Base-by-base conservation (phyloP, 192 early-diverging fungal genomes). In the Neocallimastix lanati region DNA sequence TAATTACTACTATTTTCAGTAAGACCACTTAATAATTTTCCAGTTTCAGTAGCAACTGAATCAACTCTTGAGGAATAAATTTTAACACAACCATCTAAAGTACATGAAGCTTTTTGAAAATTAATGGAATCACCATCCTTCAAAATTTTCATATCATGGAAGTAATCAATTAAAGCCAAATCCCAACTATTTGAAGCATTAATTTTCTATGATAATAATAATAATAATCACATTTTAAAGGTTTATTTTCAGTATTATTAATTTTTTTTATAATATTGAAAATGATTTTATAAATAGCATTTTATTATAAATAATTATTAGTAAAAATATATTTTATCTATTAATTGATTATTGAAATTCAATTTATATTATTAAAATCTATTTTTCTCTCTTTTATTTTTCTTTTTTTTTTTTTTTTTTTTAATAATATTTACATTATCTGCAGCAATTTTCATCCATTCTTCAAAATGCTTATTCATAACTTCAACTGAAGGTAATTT, bases 381-480 rank as follows among this genome's bases (percentile, higher is more conserved):
- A n/a, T n/a, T n/a, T n/a, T n/a, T n/a, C n/a, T n/a, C n/a, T n/a
- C n/a, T n/a, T n/a, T n/a, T n/a, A n/a, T n/a, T n/a, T n/a, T n/a
- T n/a, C n/a, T n/a, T n/a, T n/a, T n/a, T n/a, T n/a, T n/a, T n/a
- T n/a, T n/a, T n/a, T n/a, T n/a, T n/a, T n/a, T n/a, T n/a, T n/a
- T n/a, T n/a, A n/a, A n/a, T n/a, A 28, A 29, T 7, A 16, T 77
- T 78, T 86, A 95, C 93, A 80, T 95, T 97, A 83, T 98, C 96
- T 0, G 96, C 96, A 14, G 93, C 95, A 85, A 98, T 93, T 85
- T 97, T 96, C 88, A 98, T 93, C 94, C 95, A 97, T 85, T 98
- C 95, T 79, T 98, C 96, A 83, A 92, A 93, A 36, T 87, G 86
- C 77, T 87, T 82, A 76, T 88, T 88, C 80, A 89, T 87, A 77